Evolutionary conservation across 2,329 filamentous ascomycete genomes (phyloP), one percentile per base, ranked within the genome.

Genomic region (Capronia americana): DNA sequence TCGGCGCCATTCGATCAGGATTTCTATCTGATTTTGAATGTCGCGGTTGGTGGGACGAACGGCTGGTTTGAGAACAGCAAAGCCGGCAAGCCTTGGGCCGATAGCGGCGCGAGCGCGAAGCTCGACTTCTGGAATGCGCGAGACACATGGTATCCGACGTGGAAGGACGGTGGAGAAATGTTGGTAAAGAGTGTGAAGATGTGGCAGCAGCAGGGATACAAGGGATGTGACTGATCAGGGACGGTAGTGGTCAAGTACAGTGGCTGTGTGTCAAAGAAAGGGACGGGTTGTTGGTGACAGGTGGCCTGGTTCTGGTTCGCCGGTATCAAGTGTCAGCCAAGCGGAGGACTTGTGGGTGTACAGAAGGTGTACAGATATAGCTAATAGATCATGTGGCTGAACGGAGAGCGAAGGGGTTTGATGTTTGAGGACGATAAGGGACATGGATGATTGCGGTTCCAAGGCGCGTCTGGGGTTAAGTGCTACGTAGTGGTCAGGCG

Each of bases 1-100:
- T 86, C 88, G 67, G 88, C 90, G 0, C 91, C 91, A 0, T 94
- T 94, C 72, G 91, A 93, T 74, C 84, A 91, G 70, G 80, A 86
- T 24, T 93, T 93, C 74, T 93, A 91, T 73, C 84, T 94, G 53
- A 90, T 93, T 71, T 75, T 94, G 65, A 92, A 92, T 73, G 82
- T 93, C 3, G 90, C 88, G 11, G 90, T 93, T 7, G 91, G 91
- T 30, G 87, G 88, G 58, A 92, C 89, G 20, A 93, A 93, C 71
- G 92, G 92, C 41, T 96, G 92, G 91, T 96, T 95, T 75, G 81
- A 89, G 74, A 91, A 96, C 76, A 87, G 88, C 20, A 81, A 85
- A 72, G 84, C 84, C 51, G 85, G 84, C 32, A 96, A 96, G 83
- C 92, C 92, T 1, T 96, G 92, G 92, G 83, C 92, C 44, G 90